These are phyloP conservation scores for Paramecium biaurelia DNA, from an alignment of 73 alveolate genomes.

Conservation along the genomic window DNA sequence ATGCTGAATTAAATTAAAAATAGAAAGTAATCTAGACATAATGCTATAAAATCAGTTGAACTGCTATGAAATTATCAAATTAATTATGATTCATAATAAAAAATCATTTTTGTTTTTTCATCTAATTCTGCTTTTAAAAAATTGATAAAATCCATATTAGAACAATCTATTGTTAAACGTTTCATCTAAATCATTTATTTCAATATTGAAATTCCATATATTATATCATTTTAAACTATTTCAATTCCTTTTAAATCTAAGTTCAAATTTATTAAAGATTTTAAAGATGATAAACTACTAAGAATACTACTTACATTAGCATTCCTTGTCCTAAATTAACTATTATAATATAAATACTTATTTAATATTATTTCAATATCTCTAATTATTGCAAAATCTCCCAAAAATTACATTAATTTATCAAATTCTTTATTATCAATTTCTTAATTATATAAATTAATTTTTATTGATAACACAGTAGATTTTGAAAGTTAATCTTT, in stretches of 20 bases:
- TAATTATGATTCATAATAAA: neutral
- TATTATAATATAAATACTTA: neutral
- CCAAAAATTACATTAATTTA: neutral
- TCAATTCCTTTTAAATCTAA: neutral
- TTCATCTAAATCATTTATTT: neutral
- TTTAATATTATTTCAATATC: neutral
- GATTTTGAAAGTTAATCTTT: neutral
- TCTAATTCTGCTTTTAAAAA: neutral
- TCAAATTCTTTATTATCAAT: neutral
- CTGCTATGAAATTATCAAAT: neutral
- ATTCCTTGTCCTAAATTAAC: neutral
- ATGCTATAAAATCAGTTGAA: neutral
- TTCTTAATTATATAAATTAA: neutral
- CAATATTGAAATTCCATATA: neutral
- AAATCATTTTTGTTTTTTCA: neutral
- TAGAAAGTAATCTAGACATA: neutral
- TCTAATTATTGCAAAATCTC: neutral
- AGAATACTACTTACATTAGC: neutral
- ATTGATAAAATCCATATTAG: neutral
- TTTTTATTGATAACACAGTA: neutral
- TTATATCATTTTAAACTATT: neutral
- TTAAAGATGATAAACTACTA: neutral
- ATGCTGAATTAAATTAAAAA: neutral
- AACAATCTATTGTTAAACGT: neutral
- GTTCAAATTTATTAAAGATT: neutral